A percentile compares a stretch with the other conserved stretches of the same genome.
phyloP scores from a whole-genome alignment of 192 early-diverging fungal genomes.

The Diversispora epigaea region DNA sequence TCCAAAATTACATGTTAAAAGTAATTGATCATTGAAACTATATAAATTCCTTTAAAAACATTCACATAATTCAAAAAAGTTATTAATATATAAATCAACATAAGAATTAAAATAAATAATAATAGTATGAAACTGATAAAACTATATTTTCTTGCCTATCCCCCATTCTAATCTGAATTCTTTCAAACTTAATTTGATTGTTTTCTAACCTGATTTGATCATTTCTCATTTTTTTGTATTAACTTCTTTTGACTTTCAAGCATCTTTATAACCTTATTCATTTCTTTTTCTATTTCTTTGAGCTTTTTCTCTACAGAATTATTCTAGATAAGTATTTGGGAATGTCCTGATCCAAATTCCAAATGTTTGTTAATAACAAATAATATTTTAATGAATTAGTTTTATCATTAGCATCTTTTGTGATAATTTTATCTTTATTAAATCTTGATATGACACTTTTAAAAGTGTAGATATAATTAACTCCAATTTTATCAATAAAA shows the following conservation, averaged over 20 bases:
- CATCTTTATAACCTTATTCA: background rate
- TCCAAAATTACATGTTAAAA: no score
- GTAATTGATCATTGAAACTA: no score
- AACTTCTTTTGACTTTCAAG: background rate
- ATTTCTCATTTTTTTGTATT: background rate
- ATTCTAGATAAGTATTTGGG: background rate
- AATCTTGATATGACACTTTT: background rate
- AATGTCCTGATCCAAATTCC: background rate
- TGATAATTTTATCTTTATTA: background rate
- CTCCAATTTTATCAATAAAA: background rate
- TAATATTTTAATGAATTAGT: background rate
- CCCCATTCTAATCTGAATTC: background rate
- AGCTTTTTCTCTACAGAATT: background rate
- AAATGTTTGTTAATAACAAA: conserved; percentile 1
- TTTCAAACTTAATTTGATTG: background rate
- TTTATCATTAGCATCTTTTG: background rate
- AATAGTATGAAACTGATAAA: background rate
- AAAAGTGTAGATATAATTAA: background rate
- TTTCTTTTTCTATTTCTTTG: background rate
- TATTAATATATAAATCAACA: background rate
- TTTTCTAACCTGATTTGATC: background rate
- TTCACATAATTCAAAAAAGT: no score
- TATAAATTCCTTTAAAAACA: no score
- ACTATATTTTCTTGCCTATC: background rate
- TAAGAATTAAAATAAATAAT: background rate